Evolutionary conservation across 768 basidiomycete species (phyloP), one percentile per base, ranked within the genome.

Genomic region (Trametes elegans): DNA sequence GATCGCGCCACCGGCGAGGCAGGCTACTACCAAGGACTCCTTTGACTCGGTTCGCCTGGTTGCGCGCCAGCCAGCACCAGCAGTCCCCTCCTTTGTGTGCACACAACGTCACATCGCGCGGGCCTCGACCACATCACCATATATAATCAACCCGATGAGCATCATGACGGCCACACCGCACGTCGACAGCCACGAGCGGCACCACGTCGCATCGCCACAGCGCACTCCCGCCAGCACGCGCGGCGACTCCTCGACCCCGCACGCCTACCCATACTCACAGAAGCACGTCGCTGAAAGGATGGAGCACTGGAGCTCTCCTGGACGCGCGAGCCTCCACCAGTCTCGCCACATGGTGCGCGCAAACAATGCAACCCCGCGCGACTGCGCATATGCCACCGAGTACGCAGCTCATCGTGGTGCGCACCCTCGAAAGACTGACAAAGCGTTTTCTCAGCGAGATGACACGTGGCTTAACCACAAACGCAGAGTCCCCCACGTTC

Each of bases 51-150:
- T 16, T 42, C 32, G 18, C 39, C 41, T 21, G 49, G 5, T n/a
- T 29, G 39, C 49, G 49, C 49, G 39, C 45, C 39, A 19, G 18
- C 19, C 27, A 39, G 27, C 32, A 21, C 38, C n/a, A n/a, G n/a
- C n/a, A n/a, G n/a, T n/a, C n/a, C 26, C 14, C 18, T 53, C 31
- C 57, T 58, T 58, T 58, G 51, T 58, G 45, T 45, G 31, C 36
- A n/a, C n/a, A n/a, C 27, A 43, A 36, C 51, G 51, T 44, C 51
- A 44, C 34, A 24, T 18, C 26, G 34, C 43, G 26, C 42, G 27
- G 32, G 42, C 50, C 46, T 28, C 56, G 19, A 34, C 44, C 40
- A 21, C 13, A 18, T 34, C 46, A 11, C 18, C 39, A 13, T 48
- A 58, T 49, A 53, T 42, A 46, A n/a, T n/a, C n/a, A n/a, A 28